Evolutionary conservation across 2,329 filamentous ascomycete species (phyloP), one percentile per base, ranked within the genome.

Genomic region (Diaporthe velutina): DNA sequence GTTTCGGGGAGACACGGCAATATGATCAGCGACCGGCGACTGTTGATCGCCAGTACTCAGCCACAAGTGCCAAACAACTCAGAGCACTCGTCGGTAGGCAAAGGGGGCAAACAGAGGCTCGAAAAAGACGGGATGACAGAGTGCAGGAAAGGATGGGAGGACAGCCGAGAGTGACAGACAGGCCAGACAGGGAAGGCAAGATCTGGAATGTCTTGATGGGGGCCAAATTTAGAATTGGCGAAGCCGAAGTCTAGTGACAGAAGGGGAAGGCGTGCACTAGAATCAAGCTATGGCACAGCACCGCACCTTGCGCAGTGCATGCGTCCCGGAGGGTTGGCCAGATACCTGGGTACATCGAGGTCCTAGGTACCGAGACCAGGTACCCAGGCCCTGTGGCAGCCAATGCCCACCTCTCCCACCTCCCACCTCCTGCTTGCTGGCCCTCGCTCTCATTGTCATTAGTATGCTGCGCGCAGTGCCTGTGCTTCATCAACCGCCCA

Each of bases 151-250:
- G 17, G 70, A 52, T 61, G 57, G 40, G 13, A n/a, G 54, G 70
- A 52, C 61, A 67, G 45, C 61, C 61, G 61, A 67, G 60, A 15
- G 35, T 48, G 25, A 33, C 33, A 48, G 42, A 22, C 42, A 48
- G 50, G n/a, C 48, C 22, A 52, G 30, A 38, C 70, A 61, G 70
- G 57, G 57, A 61, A 71, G 15, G 28, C 38, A 17, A 33, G 28
- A 25, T 58, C 52, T 58, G 38, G 52, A 35, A n/a, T 10, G 50
- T 50, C 70, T 64, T 57, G 35, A 42, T 54, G 70, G 57, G 57
- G 70, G 70, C 57, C 70, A 72, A 60, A 64, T 13, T 72, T 72
- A 72, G 70, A 72, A 72, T 45, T 55, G 70, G 70, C 38, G 52
- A 58, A 25, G 67, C 67, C 67, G 64, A 68, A 68, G 64, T 40